A percentile compares a stretch with the other conserved stretches of the same genome.
Conservation (phyloP, 768 basidiomycete genomes). For the Phylloporus rhodoxanthus region DNA sequence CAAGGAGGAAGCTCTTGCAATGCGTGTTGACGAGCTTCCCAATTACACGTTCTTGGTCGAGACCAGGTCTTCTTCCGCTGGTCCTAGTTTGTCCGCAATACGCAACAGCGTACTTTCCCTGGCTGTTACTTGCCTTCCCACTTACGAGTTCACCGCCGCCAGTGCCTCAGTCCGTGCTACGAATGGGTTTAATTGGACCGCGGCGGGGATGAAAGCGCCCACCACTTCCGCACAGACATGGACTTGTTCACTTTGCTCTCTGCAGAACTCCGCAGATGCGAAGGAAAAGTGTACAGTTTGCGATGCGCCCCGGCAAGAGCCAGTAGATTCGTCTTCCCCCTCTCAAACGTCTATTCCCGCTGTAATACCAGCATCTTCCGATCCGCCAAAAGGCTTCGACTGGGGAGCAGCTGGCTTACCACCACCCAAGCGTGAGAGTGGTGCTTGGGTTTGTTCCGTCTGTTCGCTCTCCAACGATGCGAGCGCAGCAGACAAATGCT, state of each 20-base stretch:
- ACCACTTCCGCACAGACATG: conserved; percentile 33
- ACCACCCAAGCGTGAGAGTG: conserved; percentile 19
- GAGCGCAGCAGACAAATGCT: conserved; percentile 42
- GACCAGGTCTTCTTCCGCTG: conserved; percentile 10
- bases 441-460: conserved; percentile 36
- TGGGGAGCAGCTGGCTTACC: conserved; percentile 37
- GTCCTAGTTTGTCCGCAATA: conserved; percentile 19
- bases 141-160: conserved; percentile 30
- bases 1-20: conserved; percentile 24
- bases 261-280: conserved; percentile 34
- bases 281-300: conserved; percentile 43
- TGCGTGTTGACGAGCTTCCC: conserved; percentile 32
- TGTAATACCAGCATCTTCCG: conserved; percentile 1
- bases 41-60: conserved; percentile 27
- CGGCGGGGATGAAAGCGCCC: conserved; percentile 52
- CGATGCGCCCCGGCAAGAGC: conserved; percentile 32
- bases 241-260: conserved; percentile 52
- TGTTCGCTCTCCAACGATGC: conserved; percentile 44
- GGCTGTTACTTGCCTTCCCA: conserved; percentile 42
- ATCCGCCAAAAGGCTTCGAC: conserved; percentile 27
- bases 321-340: conserved; percentile 12
- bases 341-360: not conserved
- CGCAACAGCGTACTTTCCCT: conserved; percentile 37
- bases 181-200: conserved; percentile 54
- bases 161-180: conserved; percentile 18